Evolutionary conservation across 106 monocot species (phyloP), one percentile per base, ranked within the genome.

Genomic region (Agapanthus africanus): DNA sequence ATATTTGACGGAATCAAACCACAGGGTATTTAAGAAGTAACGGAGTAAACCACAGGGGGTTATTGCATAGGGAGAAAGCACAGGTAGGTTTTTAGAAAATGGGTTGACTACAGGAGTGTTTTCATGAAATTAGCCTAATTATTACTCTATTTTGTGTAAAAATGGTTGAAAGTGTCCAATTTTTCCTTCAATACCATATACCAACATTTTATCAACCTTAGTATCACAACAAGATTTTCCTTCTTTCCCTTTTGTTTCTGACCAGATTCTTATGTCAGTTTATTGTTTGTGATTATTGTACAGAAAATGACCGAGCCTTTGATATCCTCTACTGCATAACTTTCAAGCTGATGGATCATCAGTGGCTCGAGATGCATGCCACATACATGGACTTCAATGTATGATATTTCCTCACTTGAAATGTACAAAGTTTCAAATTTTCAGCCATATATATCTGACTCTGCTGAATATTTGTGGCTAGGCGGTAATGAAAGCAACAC

Each of bases 271-370:
- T 52, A 33, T 76, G n/a, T 31, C 16, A 52, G 11, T n/a, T n/a
- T 62, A 37, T 13, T 4, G 1, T n/a, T 65, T 65, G 11, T 65
- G 64, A 65, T 40, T 39, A 3, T 65, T 37, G 10, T 40, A 13
- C 46, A 47, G 73, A 73, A 40, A 54, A 66, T 61, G 73, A 65
- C 49, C 64, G 52, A 54, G 65, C 73, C 73, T 73, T 66, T 63
- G 73, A 73, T 65, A 37, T 73, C 54, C 54, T 73, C 22, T 73
- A 73, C 38, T 73, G 73, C 65, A 73, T 73, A 44, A 76, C 91
- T 61, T 95, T 95, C 78, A 91, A 83, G 75, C 38, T 95, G 72
- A 91, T 91, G 95, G 95, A 95, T 83, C 85, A 83, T 35, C 83
- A 81, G 40, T 95, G 95, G 91, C 86, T 95, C 36, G 71, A 77